Base-by-base conservation (phyloP, 257 asterid species). In the Euphrasia confusa region DNA sequence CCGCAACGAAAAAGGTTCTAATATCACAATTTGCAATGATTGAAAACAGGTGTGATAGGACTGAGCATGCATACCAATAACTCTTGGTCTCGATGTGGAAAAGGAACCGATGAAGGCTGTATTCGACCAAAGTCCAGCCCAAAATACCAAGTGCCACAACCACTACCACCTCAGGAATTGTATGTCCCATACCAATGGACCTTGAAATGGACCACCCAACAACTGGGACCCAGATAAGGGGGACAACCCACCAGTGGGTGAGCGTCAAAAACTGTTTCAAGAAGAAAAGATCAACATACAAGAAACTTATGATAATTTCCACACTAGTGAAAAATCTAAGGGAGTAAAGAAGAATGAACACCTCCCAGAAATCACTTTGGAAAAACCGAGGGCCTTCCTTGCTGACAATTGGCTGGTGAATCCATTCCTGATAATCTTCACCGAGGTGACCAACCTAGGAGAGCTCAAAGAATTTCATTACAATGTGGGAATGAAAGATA, bases 401-500 rank as follows among this genome's bases (percentile, higher is more conserved):
- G 77, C 84, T 73, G 12, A 79, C 90, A 52, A 92, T 86, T 40
- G 97, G 97, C 85, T 86, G 95, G 79, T 92, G 98, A 75, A 86
- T 87, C 98, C 98, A 91, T 62, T 86, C 95, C 68, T 91, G 87
- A 78, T 91, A 91, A 32, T 69, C 78, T 69, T 91, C 93, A 35
- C 92, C 93, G 63, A 91, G 98, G 83, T 88, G 90, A 63, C 98
- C 97, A 71, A 91, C 98, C 98, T 91, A 57, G n/a, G 42, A 48
- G 68, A 58, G 50, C 47, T 62, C 48, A 10, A 30, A 47, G 2
- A n/a, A 63, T 52, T 9, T 5, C 6, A 12, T 60, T 17, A 64
- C 24, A 61, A 24, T 9, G 14, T 0, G 52, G 50, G 18, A 3
- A 4, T 12, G 60, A 61, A 47, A 28, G 60, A 55, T 13, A 49